These are phyloP conservation scores for Diaporthe caulivora DNA, from an alignment of 2,329 filamentous ascomycete genomes.

Conservation along the genomic window DNA sequence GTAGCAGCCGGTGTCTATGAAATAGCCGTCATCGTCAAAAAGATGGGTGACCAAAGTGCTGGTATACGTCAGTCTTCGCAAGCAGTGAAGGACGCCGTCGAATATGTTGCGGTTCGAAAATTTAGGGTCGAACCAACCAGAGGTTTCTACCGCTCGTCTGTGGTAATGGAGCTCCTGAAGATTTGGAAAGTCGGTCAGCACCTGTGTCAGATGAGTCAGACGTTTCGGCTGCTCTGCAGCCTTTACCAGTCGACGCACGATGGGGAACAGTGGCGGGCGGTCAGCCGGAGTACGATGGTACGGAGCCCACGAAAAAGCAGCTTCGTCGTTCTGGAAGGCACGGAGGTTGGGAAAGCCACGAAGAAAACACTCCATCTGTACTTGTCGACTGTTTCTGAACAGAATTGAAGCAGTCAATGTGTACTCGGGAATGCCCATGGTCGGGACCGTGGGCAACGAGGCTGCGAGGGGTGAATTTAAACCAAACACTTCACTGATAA, in stretches of 20 bases:
- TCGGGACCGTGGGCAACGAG: background rate
- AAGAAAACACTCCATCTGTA: background rate
- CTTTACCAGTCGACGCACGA: background rate
- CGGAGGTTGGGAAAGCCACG: background rate
- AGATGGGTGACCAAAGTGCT: background rate
- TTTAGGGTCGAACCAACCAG: background rate
- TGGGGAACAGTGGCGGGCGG: background rate
- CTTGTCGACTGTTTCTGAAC: too few species aligned
- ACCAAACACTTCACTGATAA: background rate
- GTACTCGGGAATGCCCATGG: background rate
- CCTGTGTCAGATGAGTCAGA: background rate
- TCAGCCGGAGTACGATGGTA: background rate
- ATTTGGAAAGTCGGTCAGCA: background rate
- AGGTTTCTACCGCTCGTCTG: background rate
- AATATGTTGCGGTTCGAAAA: background rate
- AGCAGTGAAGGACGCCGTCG: background rate
- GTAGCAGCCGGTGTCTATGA: background rate
- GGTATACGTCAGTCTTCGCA: background rate
- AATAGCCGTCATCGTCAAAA: fast-evolving
- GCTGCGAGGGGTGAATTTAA: background rate
- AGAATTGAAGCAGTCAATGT: fast-evolving
- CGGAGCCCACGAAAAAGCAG: background rate
- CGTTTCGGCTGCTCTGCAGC: background rate
- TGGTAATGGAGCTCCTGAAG: background rate
- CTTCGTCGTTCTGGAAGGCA: background rate